These are phyloP conservation scores for Astrocystis sublimbata DNA, from an alignment of 495 filamentous ascomycete genomes.

Conservation along the genomic window DNA sequence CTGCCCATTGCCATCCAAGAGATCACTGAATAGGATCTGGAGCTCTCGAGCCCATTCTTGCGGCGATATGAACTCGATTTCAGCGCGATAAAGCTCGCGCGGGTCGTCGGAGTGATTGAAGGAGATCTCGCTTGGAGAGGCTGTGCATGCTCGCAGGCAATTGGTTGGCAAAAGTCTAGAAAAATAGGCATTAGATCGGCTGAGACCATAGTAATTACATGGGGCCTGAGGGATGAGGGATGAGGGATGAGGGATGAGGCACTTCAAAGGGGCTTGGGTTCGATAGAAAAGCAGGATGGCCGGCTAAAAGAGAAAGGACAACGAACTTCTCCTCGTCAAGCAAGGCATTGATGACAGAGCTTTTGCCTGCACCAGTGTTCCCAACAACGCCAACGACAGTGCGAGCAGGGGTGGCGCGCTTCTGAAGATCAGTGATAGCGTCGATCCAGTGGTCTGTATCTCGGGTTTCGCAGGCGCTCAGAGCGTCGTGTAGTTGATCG, in stretches of 20 bases:
- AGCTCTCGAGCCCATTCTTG: constrained; percentile 63
- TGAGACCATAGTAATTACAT: not conserved
- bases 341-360: constrained; percentile 61
- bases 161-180: constrained; percentile 38
- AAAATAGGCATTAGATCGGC: not conserved
- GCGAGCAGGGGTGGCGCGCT: constrained; percentile 29
- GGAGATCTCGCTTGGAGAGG: constrained; percentile 65
- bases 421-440: constrained; percentile 38
- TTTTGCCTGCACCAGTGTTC: constrained; percentile 61
- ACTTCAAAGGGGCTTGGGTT: too few relatives aligned
- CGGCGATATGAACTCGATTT: constrained; percentile 61
- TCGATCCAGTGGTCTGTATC: constrained; percentile 42
- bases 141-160: constrained; percentile 60
- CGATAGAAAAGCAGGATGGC: not conserved
- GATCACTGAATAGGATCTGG: constrained; percentile 50
- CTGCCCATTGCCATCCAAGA: constrained; percentile 46
- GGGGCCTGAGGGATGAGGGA: too few relatives aligned
- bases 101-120: constrained; percentile 55
- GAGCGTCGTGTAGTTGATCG: constrained; percentile 20
- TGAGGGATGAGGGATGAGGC: too few relatives aligned
- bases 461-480: constrained; percentile 2
- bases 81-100: constrained; percentile 54
- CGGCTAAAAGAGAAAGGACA: not conserved
- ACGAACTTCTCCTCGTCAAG: constrained; percentile 53
- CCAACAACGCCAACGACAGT: constrained; percentile 61